Conservation (phyloP, 257 asterid genomes). For the Nyctanthes arbortristis region DNA sequence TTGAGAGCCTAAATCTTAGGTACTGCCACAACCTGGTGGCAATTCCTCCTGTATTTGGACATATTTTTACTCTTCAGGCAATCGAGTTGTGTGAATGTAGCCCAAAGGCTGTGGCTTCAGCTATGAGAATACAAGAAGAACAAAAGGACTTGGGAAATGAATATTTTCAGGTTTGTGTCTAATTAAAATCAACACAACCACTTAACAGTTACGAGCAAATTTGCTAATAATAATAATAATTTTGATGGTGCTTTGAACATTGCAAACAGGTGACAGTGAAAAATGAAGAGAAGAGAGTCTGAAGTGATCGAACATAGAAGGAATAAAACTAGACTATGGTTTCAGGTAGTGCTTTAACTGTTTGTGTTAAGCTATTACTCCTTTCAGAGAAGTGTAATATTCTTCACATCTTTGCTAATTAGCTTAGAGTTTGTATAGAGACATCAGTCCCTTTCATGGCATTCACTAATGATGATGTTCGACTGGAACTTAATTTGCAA, state of each 20-base stretch:
- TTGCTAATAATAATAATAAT: not conserved
- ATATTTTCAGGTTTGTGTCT: not conserved
- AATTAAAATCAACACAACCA: too few species aligned
- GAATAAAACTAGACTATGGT: too few species aligned
- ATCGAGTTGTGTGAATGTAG: constrained; percentile 7
- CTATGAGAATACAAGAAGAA: not conserved
- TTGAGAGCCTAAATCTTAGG: not conserved
- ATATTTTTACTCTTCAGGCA: not conserved
- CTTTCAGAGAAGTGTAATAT: too few species aligned
- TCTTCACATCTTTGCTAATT: too few species aligned
- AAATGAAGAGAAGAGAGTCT: not conserved
- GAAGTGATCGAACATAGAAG: too few species aligned
- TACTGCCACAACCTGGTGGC: not conserved
- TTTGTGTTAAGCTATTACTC: too few species aligned
- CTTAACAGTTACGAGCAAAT: too few species aligned
- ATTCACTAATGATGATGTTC: too few species aligned
- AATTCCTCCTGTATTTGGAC: constrained; percentile 18
- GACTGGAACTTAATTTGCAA: too few species aligned
- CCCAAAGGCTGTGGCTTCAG: not conserved
- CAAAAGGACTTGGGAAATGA: constrained; percentile 7
- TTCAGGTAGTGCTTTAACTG: too few species aligned
- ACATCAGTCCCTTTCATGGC: too few species aligned
- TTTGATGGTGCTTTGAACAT: not conserved
- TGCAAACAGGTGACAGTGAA: not conserved
- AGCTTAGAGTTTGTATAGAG: too few species aligned